Evolutionary conservation across 2,329 filamentous ascomycete genomes (phyloP).

Genomic region (Microthyrium microscopicum): DNA sequence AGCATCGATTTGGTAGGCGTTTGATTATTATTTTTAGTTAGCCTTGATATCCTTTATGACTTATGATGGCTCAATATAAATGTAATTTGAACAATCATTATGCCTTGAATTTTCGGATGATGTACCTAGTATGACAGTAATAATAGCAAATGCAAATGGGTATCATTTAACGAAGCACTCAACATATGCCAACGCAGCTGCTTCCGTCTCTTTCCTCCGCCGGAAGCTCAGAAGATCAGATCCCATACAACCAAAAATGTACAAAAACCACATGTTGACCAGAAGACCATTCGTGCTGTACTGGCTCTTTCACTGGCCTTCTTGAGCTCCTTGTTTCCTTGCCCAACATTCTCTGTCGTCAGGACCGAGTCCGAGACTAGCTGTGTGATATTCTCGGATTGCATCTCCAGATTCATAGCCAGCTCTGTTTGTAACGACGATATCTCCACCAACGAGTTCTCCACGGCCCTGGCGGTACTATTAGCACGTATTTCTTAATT

Average conservation of each 20-base stretch:
- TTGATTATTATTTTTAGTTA: too few species aligned
- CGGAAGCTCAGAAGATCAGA: conserved; percentile 28
- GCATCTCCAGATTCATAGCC: conserved; percentile 67
- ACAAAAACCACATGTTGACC: conserved; percentile 28
- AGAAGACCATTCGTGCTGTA: conserved; percentile 33
- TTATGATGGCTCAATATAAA: too few species aligned
- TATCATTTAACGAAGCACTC: too few species aligned
- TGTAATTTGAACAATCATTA: too few species aligned
- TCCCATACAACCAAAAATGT: conserved; percentile 31
- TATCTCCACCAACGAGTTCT: conserved; percentile 84
- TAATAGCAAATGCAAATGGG: too few species aligned
- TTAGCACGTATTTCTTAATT: conserved; percentile 10
- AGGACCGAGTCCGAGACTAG: conserved; percentile 68
- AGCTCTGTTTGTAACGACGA: conserved; percentile 81
- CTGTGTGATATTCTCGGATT: conserved; percentile 79
- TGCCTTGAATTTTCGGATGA: too few species aligned
- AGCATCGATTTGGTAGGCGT: too few species aligned
- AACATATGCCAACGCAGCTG: too few species aligned
- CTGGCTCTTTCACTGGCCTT: conserved; percentile 46
- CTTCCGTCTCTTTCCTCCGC: too few species aligned
- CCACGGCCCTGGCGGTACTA: conserved; percentile 47
- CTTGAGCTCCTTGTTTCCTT: conserved; percentile 83
- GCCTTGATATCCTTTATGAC: too few species aligned
- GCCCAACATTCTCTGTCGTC: conserved; percentile 73
- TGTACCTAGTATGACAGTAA: too few species aligned